phyloP scores from a whole-genome alignment of 768 basidiomycete genomes.

The Serendipita vermifera region DNA sequence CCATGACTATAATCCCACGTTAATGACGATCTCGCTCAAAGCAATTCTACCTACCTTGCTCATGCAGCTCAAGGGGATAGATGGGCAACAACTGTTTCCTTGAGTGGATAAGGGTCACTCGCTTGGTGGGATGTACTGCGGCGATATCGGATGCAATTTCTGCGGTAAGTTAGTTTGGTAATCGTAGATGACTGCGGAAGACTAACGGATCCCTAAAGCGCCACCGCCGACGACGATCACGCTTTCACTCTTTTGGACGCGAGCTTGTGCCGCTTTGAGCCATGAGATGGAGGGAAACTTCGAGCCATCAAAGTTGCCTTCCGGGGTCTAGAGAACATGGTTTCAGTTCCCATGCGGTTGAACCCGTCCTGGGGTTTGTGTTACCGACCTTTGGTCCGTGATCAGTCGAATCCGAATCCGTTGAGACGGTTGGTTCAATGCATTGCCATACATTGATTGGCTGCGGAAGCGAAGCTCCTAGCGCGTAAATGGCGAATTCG shows the following conservation, averaged over 20 bases:
- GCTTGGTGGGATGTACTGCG: conserved; percentile 37
- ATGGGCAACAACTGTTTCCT: conserved; percentile 39
- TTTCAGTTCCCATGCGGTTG: too few species aligned
- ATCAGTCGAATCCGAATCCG: too few species aligned
- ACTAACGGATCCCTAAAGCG: conserved; percentile 57
- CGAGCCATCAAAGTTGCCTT: not conserved
- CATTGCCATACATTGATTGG: not conserved
- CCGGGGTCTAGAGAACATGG: too few species aligned
- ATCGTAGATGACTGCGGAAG: conserved; percentile 1
- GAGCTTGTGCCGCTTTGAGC: conserved; percentile 35
- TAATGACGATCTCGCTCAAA: too few species aligned
- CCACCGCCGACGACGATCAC: conserved; percentile 61
- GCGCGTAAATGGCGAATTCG: conserved; percentile 2
- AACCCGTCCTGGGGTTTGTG: too few species aligned
- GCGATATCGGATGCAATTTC: conserved; percentile 55
- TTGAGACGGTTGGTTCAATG: not conserved
- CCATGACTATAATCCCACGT: too few species aligned
- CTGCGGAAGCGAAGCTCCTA: conserved; percentile 2
- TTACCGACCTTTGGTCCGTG: too few species aligned
- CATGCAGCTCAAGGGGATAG: conserved; percentile 41
- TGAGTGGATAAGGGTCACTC: conserved; percentile 49
- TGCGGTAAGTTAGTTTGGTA: conserved; percentile 18
- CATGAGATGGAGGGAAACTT: not conserved
- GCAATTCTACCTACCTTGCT: conserved; percentile 29
- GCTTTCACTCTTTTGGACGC: conserved; percentile 34